A percentile compares a stretch with the other conserved stretches of the same genome.
These are phyloP conservation scores for Hymenoscyphus fraxineus DNA, from an alignment of 2,329 filamentous ascomycete genomes.

Conservation along the genomic window DNA sequence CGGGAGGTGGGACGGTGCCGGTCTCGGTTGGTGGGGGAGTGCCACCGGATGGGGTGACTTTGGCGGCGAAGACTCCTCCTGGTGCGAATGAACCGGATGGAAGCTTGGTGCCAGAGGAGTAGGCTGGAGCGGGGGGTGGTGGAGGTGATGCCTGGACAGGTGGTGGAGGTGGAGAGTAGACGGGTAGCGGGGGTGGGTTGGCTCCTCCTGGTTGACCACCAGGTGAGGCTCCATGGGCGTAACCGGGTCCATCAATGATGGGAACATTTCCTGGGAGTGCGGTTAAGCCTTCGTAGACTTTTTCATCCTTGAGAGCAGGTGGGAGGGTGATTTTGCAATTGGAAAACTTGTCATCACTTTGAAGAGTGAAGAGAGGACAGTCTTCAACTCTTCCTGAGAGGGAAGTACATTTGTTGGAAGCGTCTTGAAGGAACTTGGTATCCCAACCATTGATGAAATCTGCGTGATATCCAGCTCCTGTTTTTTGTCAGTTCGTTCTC, in stretches of 20 bases:
- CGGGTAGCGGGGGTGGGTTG: no score
- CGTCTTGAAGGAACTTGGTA: slow-evolving; percentile 60
- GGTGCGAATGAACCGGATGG: slow-evolving; percentile 21
- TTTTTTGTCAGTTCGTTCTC: slow-evolving; percentile 11
- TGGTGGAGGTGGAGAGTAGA: neutral
- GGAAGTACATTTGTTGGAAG: slow-evolving; percentile 73
- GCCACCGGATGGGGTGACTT: neutral
- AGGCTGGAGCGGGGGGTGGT: slow-evolving; percentile 2
- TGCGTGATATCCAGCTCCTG: slow-evolving; percentile 72
- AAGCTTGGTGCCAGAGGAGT: slow-evolving; percentile 27
- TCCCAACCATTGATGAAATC: slow-evolving; percentile 84
- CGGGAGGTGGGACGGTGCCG: neutral
- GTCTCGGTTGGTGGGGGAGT: neutral
- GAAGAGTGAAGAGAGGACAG: slow-evolving; percentile 71
- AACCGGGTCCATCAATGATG: slow-evolving; percentile 44
- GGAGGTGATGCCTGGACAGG: neutral
- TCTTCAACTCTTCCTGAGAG: slow-evolving; percentile 64
- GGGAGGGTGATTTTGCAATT: slow-evolving; percentile 66
- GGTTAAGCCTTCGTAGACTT: slow-evolving; percentile 49
- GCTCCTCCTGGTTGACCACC: neutral
- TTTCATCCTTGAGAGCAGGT: slow-evolving; percentile 50
- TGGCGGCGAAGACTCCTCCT: slow-evolving; percentile 34
- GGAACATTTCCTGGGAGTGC: slow-evolving; percentile 63
- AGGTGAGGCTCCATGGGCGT: slow-evolving; percentile 31
- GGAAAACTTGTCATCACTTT: slow-evolving; percentile 50